Base-by-base conservation (phyloP, 2,329 filamentous ascomycete genomes). In the Claviceps monticola region DNA sequence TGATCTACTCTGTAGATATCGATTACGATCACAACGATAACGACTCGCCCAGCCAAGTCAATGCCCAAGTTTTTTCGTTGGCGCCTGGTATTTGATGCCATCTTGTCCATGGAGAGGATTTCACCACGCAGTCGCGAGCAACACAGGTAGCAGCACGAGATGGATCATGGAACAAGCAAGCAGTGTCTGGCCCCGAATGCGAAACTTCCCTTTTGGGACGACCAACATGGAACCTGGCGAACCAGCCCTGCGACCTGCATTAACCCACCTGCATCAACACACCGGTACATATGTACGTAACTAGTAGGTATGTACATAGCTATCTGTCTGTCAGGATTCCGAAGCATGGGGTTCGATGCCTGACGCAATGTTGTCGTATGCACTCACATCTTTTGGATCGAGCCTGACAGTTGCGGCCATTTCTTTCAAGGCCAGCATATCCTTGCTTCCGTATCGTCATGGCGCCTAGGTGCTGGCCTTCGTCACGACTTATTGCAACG, bases 201-300 rank as follows among this genome's bases (percentile, higher is more conserved):
- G 17, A 37, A n/a, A 48, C 26, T 48, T 29, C 36, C 46, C 36
- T 48, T 48, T 48, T 14, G 46, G 34, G n/a, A 17, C 46, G 14
- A 36, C 21, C 43, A 29, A 23, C 23, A 34, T 48, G 46, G 34
- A 29, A 23, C 23, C 46, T 48, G 46, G 17, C 46, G 11, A 7
- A 23, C 46, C 46, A 48, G 36, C 36, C 29, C 46, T 46, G 46
- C 46, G 46, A 26, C 46, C 34, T 48, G 46, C 46, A 47, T 47
- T n/a, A 46, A 23, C 3, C 21, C 21, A 47, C 26, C 26, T 19
- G 29, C 45, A 47, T 11, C 45, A 16, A 13, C 4, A 29, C 4
- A 34, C 29, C 29, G 29, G 9, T 34, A 29, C 26, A 34, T 34
- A 34, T 9, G 6, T 7, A 29, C 26, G 4, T 34, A 34, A n/a